phyloP scores from a whole-genome alignment of 768 basidiomycete species.

The Amylocystis lapponica region DNA sequence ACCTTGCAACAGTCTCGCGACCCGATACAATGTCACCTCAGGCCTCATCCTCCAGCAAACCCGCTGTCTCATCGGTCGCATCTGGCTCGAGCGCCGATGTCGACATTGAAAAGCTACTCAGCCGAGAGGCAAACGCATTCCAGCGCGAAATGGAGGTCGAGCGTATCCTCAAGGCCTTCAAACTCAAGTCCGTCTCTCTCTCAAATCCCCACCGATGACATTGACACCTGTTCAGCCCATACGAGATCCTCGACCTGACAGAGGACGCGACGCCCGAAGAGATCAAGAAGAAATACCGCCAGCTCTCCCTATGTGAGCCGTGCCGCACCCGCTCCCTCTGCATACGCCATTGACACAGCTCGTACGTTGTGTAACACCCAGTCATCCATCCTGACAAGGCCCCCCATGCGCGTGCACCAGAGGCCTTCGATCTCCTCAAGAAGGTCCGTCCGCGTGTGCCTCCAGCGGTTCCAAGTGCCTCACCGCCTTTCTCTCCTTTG shows the following conservation, averaged over 20 bases:
- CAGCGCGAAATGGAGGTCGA: constrained; percentile 87
- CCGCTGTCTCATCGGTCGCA: constrained; percentile 9
- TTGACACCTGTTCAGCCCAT: too few species aligned
- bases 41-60: constrained; percentile 18
- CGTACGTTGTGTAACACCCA: constrained; percentile 44
- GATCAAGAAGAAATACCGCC: constrained; percentile 85
- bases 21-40: constrained; percentile 20
- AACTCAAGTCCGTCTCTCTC: constrained; percentile 68
- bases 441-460: constrained; percentile 49
- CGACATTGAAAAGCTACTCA: constrained; percentile 78
- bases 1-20: too few species aligned
- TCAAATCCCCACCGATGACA: neutral
- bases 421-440: constrained; percentile 91
- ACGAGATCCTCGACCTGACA: constrained; percentile 85
- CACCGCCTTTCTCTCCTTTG: neutral
- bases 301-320: constrained; percentile 75
- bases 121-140: constrained; percentile 76
- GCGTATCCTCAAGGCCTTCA: constrained; percentile 91
- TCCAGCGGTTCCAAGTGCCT: neutral
- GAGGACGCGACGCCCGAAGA: constrained; percentile 68
- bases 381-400: constrained; percentile 99
- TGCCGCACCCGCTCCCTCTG: neutral
- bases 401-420: constrained; percentile 78
- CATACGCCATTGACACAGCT: constrained; percentile 10
- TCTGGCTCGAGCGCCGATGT: constrained; percentile 28